Evolutionary conservation across 2,329 filamentous ascomycete genomes (phyloP).

Genomic region (Epichloe scottii): DNA sequence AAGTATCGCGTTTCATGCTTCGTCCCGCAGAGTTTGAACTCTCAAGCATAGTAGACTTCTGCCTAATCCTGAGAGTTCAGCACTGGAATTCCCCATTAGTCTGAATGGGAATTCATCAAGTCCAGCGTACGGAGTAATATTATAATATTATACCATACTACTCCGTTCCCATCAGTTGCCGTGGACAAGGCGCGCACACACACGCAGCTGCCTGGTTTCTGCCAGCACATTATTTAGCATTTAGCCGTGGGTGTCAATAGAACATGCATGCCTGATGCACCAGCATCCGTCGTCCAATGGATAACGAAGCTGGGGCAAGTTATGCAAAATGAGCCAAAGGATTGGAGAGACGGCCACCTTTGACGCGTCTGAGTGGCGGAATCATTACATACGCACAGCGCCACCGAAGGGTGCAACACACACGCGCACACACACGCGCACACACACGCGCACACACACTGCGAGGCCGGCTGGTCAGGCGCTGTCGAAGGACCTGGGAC

Average conservation of each 20-base stretch:
- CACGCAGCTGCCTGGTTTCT: neutral
- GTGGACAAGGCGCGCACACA: too few species aligned
- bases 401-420: constrained; percentile 1
- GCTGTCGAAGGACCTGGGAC: too few species aligned
- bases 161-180: neutral
- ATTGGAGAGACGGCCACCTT: constrained; percentile 13
- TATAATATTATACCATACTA: too few species aligned
- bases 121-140: too few species aligned
- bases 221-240: neutral
- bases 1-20: too few species aligned
- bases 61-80: neutral
- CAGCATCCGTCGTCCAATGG: constrained; percentile 10
- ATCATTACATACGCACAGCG: neutral
- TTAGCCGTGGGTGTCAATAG: neutral
- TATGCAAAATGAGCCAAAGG: constrained; percentile 11
- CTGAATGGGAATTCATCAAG: too few species aligned
- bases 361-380: constrained; percentile 10
- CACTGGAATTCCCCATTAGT: neutral
- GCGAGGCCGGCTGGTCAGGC: too few species aligned
- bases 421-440: too few species aligned
- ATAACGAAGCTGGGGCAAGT: constrained; percentile 2
- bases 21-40: too few species aligned
- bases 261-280: constrained; percentile 1
- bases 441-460: too few species aligned
- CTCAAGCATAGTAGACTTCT: neutral